Percentiles rank a stretch among this genome's conserved stretches.
Evolutionary conservation across 1,139 yeast genomes (phyloP).

Genomic region (Yamadazyma dushanensis): DNA sequence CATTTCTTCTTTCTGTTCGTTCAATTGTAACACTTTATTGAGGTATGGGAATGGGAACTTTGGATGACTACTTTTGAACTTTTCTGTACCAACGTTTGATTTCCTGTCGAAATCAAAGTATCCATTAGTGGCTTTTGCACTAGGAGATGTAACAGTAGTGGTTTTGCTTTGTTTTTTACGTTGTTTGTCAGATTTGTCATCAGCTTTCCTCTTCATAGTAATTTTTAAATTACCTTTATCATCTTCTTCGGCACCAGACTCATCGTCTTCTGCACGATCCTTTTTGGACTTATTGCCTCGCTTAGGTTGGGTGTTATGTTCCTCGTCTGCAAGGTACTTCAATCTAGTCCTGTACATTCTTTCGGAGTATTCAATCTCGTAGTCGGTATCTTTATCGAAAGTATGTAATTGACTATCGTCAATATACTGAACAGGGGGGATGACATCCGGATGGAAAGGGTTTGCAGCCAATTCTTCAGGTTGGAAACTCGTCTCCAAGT

Average conservation of each 20-base stretch:
- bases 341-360: conserved; percentile 65
- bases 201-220: conserved; percentile 5
- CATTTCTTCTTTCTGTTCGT: not conserved
- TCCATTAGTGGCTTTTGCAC: conserved; percentile 8
- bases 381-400: conserved; percentile 70
- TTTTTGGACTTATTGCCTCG: conserved; percentile 34
- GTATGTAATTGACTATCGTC: conserved; percentile 35
- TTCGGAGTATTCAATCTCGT: conserved; percentile 70
- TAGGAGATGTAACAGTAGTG: conserved; percentile 14
- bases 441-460: conserved; percentile 60
- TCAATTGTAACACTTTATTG: conserved; percentile 2
- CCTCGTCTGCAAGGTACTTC: conserved; percentile 53
- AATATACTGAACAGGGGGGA: conserved; percentile 51
- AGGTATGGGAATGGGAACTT: conserved; percentile 5
- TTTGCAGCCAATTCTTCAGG: conserved; percentile 53
- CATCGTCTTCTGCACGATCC: conserved; percentile 23
- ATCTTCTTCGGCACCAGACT: conserved; percentile 13
- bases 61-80: not conserved
- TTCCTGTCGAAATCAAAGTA: conserved; percentile 8
- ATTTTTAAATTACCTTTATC: conserved; percentile 2
- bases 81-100: conserved; percentile 2
- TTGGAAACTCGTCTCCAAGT: conserved; percentile 68
- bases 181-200: conserved; percentile 12
- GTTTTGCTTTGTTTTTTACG: conserved; percentile 11
- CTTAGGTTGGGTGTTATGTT: conserved; percentile 34